A percentile compares a stretch with the other conserved stretches of the same genome.
Conservation (phyloP, 1,284 basidiomycete species). For the Ceratobasidium sp. region DNA sequence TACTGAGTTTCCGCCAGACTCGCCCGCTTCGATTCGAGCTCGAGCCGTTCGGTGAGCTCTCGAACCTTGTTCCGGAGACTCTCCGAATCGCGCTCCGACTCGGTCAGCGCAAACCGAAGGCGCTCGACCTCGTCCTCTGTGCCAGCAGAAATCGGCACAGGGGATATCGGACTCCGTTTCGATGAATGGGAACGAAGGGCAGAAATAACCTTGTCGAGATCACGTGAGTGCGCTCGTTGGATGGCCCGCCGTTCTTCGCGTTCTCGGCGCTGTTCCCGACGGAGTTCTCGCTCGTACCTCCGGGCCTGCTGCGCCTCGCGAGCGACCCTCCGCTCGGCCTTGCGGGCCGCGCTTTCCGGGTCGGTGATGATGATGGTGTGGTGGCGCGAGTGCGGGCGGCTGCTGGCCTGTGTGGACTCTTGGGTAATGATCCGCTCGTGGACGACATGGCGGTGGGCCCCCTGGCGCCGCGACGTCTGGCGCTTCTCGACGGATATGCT, state of each 20-base stretch:
- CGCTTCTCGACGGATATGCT: conserved; percentile 31
- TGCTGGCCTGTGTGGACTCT: conserved; percentile 17
- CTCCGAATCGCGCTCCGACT: conserved; percentile 33
- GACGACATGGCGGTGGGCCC: conserved; percentile 21
- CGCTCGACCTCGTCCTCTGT: conserved; percentile 22
- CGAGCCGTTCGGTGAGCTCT: conserved; percentile 29
- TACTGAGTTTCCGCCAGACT: conserved; percentile 25
- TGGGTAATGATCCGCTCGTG: conserved; percentile 23
- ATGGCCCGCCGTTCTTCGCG: conserved; percentile 24
- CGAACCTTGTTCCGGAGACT: conserved; percentile 35
- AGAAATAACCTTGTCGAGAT: conserved; percentile 31
- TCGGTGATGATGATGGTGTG: conserved; percentile 40
- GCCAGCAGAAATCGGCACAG: conserved; percentile 6
- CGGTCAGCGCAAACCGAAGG: conserved; percentile 23
- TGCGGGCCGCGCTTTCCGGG: conserved; percentile 29
- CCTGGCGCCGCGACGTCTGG: conserved; percentile 20
- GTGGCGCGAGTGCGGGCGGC: conserved; percentile 23
- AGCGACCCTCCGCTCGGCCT: conserved; percentile 16
- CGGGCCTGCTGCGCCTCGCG: conserved; percentile 39
- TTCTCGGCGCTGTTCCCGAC: conserved; percentile 35
- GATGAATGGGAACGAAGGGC: conserved; percentile 23
- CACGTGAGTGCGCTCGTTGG: conserved; percentile 30
- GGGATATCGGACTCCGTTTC: conserved; percentile 24
- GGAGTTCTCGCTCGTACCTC: conserved; percentile 31
- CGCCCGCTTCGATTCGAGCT: conserved; percentile 40